phyloP scores from a whole-genome alignment of 1,284 basidiomycete species.

The Salmacisia buchloeana region DNA sequence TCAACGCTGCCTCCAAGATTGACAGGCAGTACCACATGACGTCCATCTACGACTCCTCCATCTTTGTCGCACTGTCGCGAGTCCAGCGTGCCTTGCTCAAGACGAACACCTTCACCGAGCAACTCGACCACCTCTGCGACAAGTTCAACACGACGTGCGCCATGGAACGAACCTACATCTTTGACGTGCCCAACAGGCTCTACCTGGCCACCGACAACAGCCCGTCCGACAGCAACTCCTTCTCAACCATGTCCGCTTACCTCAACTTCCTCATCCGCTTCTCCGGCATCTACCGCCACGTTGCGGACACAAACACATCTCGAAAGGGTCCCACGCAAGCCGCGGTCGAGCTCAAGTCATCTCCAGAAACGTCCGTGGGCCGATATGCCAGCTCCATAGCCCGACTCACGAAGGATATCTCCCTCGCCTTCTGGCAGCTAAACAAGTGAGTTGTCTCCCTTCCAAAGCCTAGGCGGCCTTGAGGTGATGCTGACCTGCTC shows the following conservation, averaged over 20 bases:
- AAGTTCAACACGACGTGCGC: not conserved
- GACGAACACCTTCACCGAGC: not conserved
- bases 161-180: conserved; percentile 6
- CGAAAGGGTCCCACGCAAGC: no score
- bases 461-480: not conserved
- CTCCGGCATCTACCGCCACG: conserved; percentile 63
- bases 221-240: conserved; percentile 80
- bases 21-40: conserved; percentile 68
- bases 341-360: no score
- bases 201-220: conserved; percentile 89
- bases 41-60: conserved; percentile 79
- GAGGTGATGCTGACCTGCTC: no score
- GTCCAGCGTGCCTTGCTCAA: conserved; percentile 9
- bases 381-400: not conserved
- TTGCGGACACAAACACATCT: no score
- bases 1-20: conserved; percentile 19
- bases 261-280: conserved; percentile 80
- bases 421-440: conserved; percentile 3
- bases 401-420: conserved; percentile 3
- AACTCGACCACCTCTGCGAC: conserved; percentile 4
- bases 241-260: conserved; percentile 85
- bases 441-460: not conserved
- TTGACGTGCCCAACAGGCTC: conserved; percentile 68
- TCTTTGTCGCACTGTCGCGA: conserved; percentile 83
- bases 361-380: not conserved